Evolutionary conservation across 2,329 filamentous ascomycete genomes (phyloP), one percentile per base, ranked within the genome.

Genomic region (Microdochium bolleyi): DNA sequence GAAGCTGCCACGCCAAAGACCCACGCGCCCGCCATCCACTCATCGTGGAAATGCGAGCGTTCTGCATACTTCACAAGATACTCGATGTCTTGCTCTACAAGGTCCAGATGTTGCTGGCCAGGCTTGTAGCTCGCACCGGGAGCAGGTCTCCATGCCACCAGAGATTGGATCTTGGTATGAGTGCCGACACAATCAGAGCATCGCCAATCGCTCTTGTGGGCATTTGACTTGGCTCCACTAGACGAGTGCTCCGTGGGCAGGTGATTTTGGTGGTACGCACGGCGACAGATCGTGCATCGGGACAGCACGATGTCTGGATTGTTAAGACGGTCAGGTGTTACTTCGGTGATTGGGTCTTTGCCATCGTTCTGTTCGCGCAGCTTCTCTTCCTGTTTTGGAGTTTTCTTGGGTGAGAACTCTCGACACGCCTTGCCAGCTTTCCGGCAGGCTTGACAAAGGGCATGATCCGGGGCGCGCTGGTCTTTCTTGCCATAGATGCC

Each of bases 21-120:
- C 94, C 94, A 99, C 16, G 87, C 78, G 13, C 92, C 94, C 10
- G 90, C 83, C 78, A 90, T 88, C 94, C 95, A 99, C 7, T 76
- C 77, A 51, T 88, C 89, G 58, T 89, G 85, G 57, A 85, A 87
- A 62, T 96, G 95, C 0, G 92, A 96, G 53, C 82, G 77, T 0
- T 77, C 75, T 48, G 87, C 83, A 89, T 92, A 97, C 65, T 94
- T 96, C 60, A 99, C 73, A 2, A 99, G 79, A 62, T 97, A 99
- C 60, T 96, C 90, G 58, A 92, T 92, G n/a, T 88, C 77, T 52
- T 90, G 87, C 62, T 94, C 87, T 11, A 71, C 68, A n/a, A 89
- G 71, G 51, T 80, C 71, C 25, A 82, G 71, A 49, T 77, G 75
- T 1, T 73, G 71, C 51, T 77, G 73, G 2, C 78, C 80, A 3